These are phyloP conservation scores for Buxus sempervirens DNA, from an alignment of 164 flowering plant species.

Conservation along the genomic window DNA sequence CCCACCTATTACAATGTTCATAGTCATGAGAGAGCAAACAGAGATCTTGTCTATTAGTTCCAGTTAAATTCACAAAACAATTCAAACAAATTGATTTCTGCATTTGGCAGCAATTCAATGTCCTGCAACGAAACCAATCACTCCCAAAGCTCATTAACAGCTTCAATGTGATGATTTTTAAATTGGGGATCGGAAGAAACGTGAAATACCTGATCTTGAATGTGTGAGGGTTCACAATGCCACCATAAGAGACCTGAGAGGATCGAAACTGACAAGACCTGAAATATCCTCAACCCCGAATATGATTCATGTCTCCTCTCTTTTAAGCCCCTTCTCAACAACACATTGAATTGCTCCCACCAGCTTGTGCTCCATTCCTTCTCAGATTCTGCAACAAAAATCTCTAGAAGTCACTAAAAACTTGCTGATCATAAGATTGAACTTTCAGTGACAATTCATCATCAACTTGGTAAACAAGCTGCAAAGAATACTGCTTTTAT, in stretches of 20 bases:
- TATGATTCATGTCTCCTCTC: constrained; percentile 87
- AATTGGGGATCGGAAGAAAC: not conserved
- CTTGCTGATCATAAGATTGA: too few relatives aligned
- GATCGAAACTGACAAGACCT: constrained; percentile 74
- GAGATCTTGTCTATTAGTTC: too few relatives aligned
- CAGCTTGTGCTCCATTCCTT: constrained; percentile 59
- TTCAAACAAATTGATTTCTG: too few relatives aligned
- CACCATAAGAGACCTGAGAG: constrained; percentile 90
- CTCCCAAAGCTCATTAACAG: not conserved
- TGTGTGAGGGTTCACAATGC: constrained; percentile 63
- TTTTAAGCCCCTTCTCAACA: constrained; percentile 61
- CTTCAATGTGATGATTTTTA: not conserved
- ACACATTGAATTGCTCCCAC: constrained; percentile 74
- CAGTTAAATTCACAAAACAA: too few relatives aligned
- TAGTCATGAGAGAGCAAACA: not conserved
- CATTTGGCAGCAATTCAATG: too few relatives aligned
- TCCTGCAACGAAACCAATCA: too few relatives aligned
- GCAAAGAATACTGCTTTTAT: too few relatives aligned
- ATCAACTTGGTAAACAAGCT: too few relatives aligned
- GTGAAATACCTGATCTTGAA: constrained; percentile 81
- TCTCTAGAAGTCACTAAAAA: not conserved
- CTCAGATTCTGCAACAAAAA: constrained; percentile 29
- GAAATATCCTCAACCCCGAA: constrained; percentile 70
- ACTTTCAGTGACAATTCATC: too few relatives aligned
- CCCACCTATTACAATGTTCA: constrained; percentile 52